Evolutionary conservation across 495 filamentous ascomycete genomes (phyloP), one percentile per base, ranked within the genome.

Genomic region (Pseudevernia furfuracea): DNA sequence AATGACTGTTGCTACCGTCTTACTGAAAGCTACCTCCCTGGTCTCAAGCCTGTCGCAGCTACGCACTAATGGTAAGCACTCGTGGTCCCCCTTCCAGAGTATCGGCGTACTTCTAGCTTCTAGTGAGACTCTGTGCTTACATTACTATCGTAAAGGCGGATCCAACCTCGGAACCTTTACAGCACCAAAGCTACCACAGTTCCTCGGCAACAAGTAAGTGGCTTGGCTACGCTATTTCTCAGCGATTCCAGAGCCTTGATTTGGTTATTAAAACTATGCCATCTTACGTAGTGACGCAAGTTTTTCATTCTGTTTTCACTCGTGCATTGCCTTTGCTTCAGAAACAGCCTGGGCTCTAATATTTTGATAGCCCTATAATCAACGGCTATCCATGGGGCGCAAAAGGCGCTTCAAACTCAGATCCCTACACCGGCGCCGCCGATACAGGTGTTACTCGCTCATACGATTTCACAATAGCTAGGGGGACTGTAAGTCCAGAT

Each of bases 401-500:
- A 7, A 52, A 41, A 23, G 57, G 30, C 15, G 65, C 66, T 23
- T 28, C 34, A 11, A 70, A 70, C 34, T 69, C 74, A 19, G 71
- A 76, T 62, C 67, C 69, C 23, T 76, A 75, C 63, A 68, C 49
- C n/a, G 32, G 64, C 15, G 66, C 65, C 30, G 72, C 75, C 9
- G 67, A 70, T 23, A 77, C 75, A 4, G 72, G 71, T 11, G 67
- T 73, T 15, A 71, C 71, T 4, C 70, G 73, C 19, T 57, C 70
- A 56, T 78, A 77, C 60, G 70, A 76, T 23, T 77, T 76, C 59
- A 71, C 64, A 0, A 69, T 78, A 28, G 46, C 60, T 1, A 59
- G 69, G 14, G 71, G 73, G 14, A 81, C 73, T 12, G 65, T 79
- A 39, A 66, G 81, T 3, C 81, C 81, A 0, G 81, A 84, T 72